Evolutionary conservation across 495 filamentous ascomycete species (phyloP), one percentile per base, ranked within the genome.

Genomic region (Penicillium steckii): DNA sequence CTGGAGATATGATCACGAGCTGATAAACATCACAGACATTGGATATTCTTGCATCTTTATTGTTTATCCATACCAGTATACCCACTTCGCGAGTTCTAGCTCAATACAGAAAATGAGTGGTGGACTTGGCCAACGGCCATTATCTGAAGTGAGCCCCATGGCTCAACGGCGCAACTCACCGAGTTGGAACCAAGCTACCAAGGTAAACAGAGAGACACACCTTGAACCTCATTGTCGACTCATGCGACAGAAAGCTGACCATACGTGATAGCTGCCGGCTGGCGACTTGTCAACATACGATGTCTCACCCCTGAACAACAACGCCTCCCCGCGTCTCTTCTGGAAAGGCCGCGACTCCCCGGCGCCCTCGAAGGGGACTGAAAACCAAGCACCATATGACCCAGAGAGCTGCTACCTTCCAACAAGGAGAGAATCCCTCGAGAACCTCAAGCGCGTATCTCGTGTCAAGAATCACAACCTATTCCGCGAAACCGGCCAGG

Each of bases 401-500:
- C 76, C 81, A 64, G 70, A 83, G 74, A 42, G 71, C 62, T 84
- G 87, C 9, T 83, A 83, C 15, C 85, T 85, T 18, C 85, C 86
- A 1, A 76, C 80, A 0, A 87, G 88, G 61, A 86, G 93, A 55
- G 86, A 90, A 4, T 97, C 93, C 9, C 86, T 97, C 49, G 94
- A 98, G 71, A 90, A 91, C 44, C 71, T 98, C 50, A 95, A 97
- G 74, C 86, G 87, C 57, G 91, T 88, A 3, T 96, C 93, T 32
- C 87, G 94, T 33, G 94, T 98, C 44, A 95, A 94, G 73, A 97
- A 96, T 73, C 94, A 91, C 77, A 92, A 82, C 73, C 96, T 97
- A 78, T 89, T 96, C 59, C 87, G 90, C 24, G 90, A 95, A 67
- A 81, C 88, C 56, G 89, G 90, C 62, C 81, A 93, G 60, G 90